These are phyloP conservation scores for Stenocarpella maydis DNA, from an alignment of 2,329 filamentous ascomycete species.

Conservation along the genomic window DNA sequence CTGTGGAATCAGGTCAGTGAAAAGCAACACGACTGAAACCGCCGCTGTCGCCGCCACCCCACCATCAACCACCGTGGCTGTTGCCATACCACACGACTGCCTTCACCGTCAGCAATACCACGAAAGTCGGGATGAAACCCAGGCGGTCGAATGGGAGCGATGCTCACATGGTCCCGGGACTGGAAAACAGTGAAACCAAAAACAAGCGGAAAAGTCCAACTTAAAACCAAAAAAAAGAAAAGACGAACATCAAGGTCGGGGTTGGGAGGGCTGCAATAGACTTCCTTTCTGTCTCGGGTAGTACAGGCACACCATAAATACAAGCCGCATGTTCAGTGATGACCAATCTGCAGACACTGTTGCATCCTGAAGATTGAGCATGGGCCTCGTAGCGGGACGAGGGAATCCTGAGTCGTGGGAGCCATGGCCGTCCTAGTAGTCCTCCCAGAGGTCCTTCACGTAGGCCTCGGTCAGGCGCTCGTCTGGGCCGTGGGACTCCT, in stretches of 20 bases:
- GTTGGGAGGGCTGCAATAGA: conserved; percentile 10
- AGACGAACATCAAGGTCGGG: conserved; percentile 10
- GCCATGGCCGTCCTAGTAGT: conserved; percentile 50
- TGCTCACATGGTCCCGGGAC: not conserved
- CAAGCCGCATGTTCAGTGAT: conserved; percentile 10
- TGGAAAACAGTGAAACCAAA: not conserved
- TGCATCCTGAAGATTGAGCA: not conserved
- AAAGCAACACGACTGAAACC: conserved; percentile 17
- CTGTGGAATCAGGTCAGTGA: not conserved
- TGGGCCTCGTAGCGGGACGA: not conserved
- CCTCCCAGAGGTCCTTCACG: conserved; percentile 83
- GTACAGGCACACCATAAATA: conserved; percentile 17
- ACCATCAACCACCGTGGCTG: not conserved
- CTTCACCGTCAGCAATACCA: not conserved
- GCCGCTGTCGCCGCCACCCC: not conserved
- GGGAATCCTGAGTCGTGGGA: not conserved
- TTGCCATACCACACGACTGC: not conserved
- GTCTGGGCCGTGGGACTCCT: conserved; percentile 83
- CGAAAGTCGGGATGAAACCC: not conserved
- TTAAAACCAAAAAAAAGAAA: not conserved
- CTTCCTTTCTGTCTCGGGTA: conserved; percentile 14
- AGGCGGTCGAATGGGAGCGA: too few relatives aligned
- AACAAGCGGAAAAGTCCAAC: not conserved
- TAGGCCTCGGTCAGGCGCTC: conserved; percentile 84
- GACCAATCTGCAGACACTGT: conserved; percentile 22